Evolutionary conservation across 2,329 filamentous ascomycete species (phyloP).

Genomic region (Aureobasidium sp.): DNA sequence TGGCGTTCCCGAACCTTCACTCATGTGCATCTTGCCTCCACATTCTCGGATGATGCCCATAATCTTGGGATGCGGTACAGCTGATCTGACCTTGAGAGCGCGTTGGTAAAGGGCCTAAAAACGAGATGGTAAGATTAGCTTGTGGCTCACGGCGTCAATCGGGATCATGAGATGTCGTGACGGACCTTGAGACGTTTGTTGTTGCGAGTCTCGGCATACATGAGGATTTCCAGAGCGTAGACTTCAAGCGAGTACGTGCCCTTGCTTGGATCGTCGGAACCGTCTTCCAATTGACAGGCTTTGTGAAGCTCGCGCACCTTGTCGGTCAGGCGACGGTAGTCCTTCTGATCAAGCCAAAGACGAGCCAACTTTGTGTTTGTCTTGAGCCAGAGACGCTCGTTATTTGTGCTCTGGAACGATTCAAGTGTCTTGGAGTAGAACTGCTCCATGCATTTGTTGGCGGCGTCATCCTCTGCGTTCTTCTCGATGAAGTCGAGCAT

Average conservation of each 20-base stretch:
- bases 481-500: conserved; percentile 98
- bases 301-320: conserved; percentile 85
- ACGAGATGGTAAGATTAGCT: conserved; percentile 1
- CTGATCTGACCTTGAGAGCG: conserved; percentile 87
- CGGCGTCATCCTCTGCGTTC: conserved; percentile 61
- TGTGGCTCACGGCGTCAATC: conserved; percentile 12
- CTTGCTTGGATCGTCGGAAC: conserved; percentile 84
- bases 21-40: conserved; percentile 99
- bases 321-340: conserved; percentile 69
- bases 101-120: conserved; percentile 69
- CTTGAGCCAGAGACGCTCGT: conserved; percentile 94
- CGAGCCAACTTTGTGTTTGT: conserved; percentile 96
- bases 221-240: conserved; percentile 95
- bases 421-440: conserved; percentile 91
- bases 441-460: conserved; percentile 77
- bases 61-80: conserved; percentile 95
- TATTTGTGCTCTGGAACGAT: conserved; percentile 95
- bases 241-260: conserved; percentile 94
- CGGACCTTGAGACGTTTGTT: conserved; percentile 85
- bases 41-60: conserved; percentile 99
- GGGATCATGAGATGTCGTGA: conserved; percentile 1
- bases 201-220: conserved; percentile 94
- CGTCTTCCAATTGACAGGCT: conserved; percentile 80
- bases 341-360: conserved; percentile 82
- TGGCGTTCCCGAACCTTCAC: conserved; percentile 49